Evolutionary conservation across 2,329 filamentous ascomycete species (phyloP).

Genomic region (Macrophomina tecta): DNA sequence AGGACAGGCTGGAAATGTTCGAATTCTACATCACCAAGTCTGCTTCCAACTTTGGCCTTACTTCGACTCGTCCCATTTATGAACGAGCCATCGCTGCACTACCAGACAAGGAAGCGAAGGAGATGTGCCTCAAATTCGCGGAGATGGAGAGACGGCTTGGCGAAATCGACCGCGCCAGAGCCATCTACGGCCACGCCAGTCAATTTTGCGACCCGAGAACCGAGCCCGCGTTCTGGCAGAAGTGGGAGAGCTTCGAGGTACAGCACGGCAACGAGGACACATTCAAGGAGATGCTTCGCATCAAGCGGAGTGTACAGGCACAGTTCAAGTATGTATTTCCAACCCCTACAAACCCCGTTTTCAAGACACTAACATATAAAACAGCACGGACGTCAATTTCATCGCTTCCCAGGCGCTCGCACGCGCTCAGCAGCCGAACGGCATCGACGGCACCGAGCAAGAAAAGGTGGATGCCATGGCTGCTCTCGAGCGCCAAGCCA

Average conservation of each 20-base stretch:
- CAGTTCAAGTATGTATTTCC: conserved; percentile 79
- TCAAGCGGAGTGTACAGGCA: conserved; percentile 96
- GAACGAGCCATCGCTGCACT: conserved; percentile 93
- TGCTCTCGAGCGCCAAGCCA: conserved; percentile 83
- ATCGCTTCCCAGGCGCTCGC: conserved; percentile 95
- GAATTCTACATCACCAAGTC: conserved; percentile 99
- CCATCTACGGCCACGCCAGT: conserved; percentile 94
- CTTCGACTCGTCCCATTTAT: conserved; percentile 93
- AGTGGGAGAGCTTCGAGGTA: conserved; percentile 97
- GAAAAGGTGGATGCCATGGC: conserved; percentile 82
- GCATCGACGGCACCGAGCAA: conserved; percentile 51
- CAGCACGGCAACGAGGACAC: conserved; percentile 99
- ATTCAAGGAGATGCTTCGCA: conserved; percentile 97
- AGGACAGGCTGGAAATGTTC: conserved; percentile 96
- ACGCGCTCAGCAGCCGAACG: conserved; percentile 69
- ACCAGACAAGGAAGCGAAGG: conserved; percentile 88
- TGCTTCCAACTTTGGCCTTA: conserved; percentile 94
- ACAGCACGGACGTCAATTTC: conserved; percentile 91
- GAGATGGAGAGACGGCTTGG: conserved; percentile 93
- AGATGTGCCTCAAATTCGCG: conserved; percentile 99
- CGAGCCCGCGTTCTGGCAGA: conserved; percentile 88
- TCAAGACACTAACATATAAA: conserved; percentile 38
- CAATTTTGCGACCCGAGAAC: conserved; percentile 97
- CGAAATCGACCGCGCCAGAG: conserved; percentile 91
- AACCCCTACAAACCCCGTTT: neutral